Conservation (phyloP, 2,329 filamentous ascomycete species). For the Beauveria australis region DNA sequence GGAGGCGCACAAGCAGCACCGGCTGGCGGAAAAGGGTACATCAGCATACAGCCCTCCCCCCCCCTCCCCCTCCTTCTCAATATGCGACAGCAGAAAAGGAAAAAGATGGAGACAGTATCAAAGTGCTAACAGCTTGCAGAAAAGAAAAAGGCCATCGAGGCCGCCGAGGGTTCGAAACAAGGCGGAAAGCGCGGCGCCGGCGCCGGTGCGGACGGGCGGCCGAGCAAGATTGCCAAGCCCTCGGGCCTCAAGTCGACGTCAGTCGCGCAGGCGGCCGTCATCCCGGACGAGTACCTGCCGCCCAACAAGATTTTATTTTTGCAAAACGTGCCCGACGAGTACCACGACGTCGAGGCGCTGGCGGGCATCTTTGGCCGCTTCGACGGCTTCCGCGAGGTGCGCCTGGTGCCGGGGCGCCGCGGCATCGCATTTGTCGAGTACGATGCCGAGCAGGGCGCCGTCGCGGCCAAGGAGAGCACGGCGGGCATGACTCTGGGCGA, state of each 20-base stretch:
- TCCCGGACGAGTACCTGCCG: constrained; percentile 96
- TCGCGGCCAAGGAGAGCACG: constrained; percentile 88
- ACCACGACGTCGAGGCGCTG: constrained; percentile 65
- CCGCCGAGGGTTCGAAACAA: constrained; percentile 68
- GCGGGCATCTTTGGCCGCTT: constrained; percentile 78
- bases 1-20: constrained; percentile 74
- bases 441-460: constrained; percentile 80
- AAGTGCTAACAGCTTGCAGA: constrained; percentile 29
- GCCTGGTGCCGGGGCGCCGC: constrained; percentile 74
- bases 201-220: constrained; percentile 42
- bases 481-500: constrained; percentile 71
- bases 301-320: constrained; percentile 96
- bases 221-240: constrained; percentile 54
- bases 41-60: too few species aligned
- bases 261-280: constrained; percentile 58
- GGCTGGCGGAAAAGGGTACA: constrained; percentile 84
- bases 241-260: constrained; percentile 68
- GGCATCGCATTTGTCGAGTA: constrained; percentile 97
- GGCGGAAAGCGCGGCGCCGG: constrained; percentile 50
- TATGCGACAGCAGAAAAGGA: too few species aligned
- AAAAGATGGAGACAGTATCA: not conserved
- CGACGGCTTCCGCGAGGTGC: constrained; percentile 89
- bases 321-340: constrained; percentile 83
- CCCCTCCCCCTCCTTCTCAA: too few species aligned
- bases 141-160: constrained; percentile 74